Evolutionary conservation across 805 yeast species (phyloP), one percentile per base, ranked within the genome.

Genomic region (Schizosaccharomyces osmophilus): DNA sequence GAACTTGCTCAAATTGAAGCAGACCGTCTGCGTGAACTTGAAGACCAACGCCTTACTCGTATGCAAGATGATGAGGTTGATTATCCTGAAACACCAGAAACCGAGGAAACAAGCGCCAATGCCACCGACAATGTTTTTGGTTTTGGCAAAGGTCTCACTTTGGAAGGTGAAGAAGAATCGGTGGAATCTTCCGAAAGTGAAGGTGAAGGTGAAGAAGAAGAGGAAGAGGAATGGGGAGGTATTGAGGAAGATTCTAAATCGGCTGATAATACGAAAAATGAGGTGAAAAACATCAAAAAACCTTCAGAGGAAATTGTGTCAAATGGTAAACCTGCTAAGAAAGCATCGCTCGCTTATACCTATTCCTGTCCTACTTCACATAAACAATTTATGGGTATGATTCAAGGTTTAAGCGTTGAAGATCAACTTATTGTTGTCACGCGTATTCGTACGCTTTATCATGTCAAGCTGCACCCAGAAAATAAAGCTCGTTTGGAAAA

Each of bases 391-490:
- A 88, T 90, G 42, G 71, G 71, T 29, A 73, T 74, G 55, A 90
- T 95, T 15, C 81, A 78, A 59, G 93, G 84, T 68, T 78, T 84
- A 41, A 75, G 78, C 67, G 74, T 79, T 63, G 83, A 83, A 63
- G 72, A 74, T 5, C 81, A 76, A 55, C 63, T 64, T 5, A 55
- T 62, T 11, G 64, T 66, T 55, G 75, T 86, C 32, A 77, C 78
- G 60, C 77, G 78, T 62, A 77, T 88, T 54, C 72, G 85, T 62
- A 77, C 76, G 61, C 69, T 74, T 0, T 81, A 83, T 70, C 87
- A 85, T 64, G 95, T 97, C 15, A 81, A 83, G 64, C 74, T 85
- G 61, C 87, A 85, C 2, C 79, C 76, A 62, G 97, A 95, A 2
- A 88, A 90, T 70, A 87, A 86, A 68, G 85, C 82, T 63, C 82